These are phyloP conservation scores for Patellaria atrata DNA, from an alignment of 495 filamentous ascomycete genomes.

Conservation along the genomic window DNA sequence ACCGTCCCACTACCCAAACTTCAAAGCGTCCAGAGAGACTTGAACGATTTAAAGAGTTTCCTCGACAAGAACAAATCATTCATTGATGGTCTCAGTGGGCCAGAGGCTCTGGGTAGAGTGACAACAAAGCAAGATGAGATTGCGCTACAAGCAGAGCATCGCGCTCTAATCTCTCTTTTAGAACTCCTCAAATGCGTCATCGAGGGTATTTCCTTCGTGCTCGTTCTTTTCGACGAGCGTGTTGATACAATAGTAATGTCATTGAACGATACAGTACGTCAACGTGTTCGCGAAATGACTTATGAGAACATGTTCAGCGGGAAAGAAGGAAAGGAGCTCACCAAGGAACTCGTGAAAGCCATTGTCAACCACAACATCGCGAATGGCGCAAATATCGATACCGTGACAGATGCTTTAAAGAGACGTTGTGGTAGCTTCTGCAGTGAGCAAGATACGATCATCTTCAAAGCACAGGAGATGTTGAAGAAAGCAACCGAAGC, in stretches of 20 bases:
- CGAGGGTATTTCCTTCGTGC: constrained; percentile 89
- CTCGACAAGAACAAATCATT: constrained; percentile 70
- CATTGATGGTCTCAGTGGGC: constrained; percentile 82
- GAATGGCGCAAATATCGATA: constrained; percentile 90
- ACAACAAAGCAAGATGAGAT: constrained; percentile 76
- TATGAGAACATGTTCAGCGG: constrained; percentile 78
- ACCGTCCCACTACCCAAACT: constrained; percentile 50
- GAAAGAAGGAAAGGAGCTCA: constrained; percentile 67
- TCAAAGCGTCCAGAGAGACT: constrained; percentile 58
- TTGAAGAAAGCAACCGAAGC: constrained; percentile 75
- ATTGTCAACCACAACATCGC: constrained; percentile 97
- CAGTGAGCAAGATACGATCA: constrained; percentile 87
- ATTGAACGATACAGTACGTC: constrained; percentile 51
- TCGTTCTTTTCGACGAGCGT: constrained; percentile 83
- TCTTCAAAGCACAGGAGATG: constrained; percentile 95
- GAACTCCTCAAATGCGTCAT: constrained; percentile 71
- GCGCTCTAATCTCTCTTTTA: constrained; percentile 73
- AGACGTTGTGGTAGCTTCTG: constrained; percentile 92
- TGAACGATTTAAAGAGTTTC: constrained; percentile 65
- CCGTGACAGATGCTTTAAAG: constrained; percentile 80
- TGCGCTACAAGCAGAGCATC: constrained; percentile 81
- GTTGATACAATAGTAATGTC: constrained; percentile 77
- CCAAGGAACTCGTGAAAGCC: constrained; percentile 89
- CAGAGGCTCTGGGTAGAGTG: constrained; percentile 57
- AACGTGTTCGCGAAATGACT: constrained; percentile 58